These are phyloP conservation scores for Fraxinus nigra DNA, from an alignment of 305 asterid species.

Conservation along the genomic window DNA sequence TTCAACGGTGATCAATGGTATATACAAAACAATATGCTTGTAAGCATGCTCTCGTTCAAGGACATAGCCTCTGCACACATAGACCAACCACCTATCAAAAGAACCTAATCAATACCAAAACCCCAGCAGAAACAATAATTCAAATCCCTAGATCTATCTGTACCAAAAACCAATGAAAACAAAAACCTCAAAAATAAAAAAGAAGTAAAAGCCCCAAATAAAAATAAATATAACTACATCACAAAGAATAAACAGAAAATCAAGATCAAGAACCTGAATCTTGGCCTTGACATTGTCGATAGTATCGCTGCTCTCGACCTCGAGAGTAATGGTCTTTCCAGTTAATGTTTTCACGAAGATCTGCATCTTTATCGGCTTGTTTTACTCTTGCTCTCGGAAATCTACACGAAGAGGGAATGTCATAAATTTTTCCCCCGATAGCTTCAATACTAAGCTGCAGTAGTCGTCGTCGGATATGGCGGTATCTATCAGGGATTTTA, in stretches of 20 bases:
- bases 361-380: constrained; percentile 33
- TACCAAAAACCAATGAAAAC: not conserved
- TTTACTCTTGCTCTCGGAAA: not conserved
- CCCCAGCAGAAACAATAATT: not conserved
- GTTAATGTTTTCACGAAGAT: constrained; percentile 53
- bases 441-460: not conserved
- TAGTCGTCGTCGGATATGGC: not conserved
- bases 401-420: not conserved
- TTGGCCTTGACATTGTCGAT: constrained; percentile 49
- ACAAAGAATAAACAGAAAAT: not conserved
- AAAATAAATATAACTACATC: not conserved
- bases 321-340: constrained; percentile 50
- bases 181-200: not conserved
- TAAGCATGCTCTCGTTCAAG: not conserved
- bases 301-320: constrained; percentile 51
- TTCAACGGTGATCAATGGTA: not conserved
- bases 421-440: not conserved
- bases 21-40: not conserved
- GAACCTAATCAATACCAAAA: not conserved
- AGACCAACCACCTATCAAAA: not conserved
- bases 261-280: constrained; percentile 34
- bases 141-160: not conserved
- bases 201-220: not conserved
- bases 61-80: not conserved
- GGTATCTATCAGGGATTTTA: not conserved